A percentile compares a stretch with the other conserved stretches of the same genome.
Evolutionary conservation across 2,329 filamentous ascomycete genomes (phyloP).

Genomic region (Huntiella abstrusa): DNA sequence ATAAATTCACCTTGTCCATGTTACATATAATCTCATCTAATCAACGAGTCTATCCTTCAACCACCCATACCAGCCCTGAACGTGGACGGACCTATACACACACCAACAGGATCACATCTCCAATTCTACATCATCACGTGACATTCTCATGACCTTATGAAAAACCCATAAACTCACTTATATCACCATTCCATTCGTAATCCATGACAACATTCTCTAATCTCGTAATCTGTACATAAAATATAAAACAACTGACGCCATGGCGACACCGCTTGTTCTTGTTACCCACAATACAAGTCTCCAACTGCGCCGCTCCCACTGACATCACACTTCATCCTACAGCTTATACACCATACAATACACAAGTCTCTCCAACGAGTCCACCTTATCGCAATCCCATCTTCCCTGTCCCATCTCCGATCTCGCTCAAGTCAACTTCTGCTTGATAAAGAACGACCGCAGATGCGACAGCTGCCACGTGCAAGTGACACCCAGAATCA

Average conservation of each 20-base stretch:
- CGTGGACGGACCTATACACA: too few species aligned
- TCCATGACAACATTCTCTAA: background rate
- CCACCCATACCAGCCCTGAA: too few species aligned
- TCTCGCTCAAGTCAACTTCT: conserved; percentile 71
- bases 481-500: conserved; percentile 70
- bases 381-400: background rate
- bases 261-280: background rate
- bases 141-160: background rate
- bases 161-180: background rate
- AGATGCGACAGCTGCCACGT: conserved; percentile 95
- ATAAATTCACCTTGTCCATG: too few species aligned
- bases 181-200: background rate
- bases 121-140: too few species aligned
- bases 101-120: too few species aligned
- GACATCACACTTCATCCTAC: too few species aligned
- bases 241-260: background rate
- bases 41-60: too few species aligned
- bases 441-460: conserved; percentile 97
- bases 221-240: conserved; percentile 1
- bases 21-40: too few species aligned
- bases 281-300: background rate
- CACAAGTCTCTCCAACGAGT: background rate
- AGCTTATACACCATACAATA: background rate
- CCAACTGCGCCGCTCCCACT: too few species aligned
- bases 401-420: background rate